phyloP scores from a whole-genome alignment of 1,139 yeast genomes.

The Debaryomycetaceae sp. region DNA sequence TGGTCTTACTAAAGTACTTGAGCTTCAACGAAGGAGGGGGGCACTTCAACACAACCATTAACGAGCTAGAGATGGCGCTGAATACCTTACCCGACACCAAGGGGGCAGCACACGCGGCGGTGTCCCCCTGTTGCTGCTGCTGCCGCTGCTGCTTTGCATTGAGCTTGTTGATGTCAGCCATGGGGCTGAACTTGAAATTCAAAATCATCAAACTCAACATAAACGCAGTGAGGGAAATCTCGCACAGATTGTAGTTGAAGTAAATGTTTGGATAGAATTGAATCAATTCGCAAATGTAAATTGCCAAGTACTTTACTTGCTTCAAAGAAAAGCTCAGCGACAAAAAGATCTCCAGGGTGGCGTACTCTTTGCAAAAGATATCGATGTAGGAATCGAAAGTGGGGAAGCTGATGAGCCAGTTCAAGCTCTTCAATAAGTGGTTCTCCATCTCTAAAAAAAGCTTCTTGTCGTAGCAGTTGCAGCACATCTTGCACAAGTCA shows the following conservation, averaged over 20 bases:
- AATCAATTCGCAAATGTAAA: slow-evolving; percentile 61
- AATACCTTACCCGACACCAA: slow-evolving; percentile 12
- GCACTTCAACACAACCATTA: slow-evolving; percentile 38
- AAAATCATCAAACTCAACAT: slow-evolving; percentile 21
- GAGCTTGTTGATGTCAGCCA: slow-evolving; percentile 5
- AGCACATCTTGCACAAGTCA: slow-evolving; percentile 57
- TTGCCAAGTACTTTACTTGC: slow-evolving; percentile 49
- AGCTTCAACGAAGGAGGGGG: slow-evolving; percentile 44
- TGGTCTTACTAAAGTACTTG: slow-evolving; percentile 37
- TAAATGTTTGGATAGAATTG: slow-evolving; percentile 60
- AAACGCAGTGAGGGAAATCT: slow-evolving; percentile 54
- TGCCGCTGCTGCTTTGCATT: slow-evolving; percentile 4
- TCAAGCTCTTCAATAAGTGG: slow-evolving; percentile 54
- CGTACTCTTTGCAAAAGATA: slow-evolving; percentile 32
- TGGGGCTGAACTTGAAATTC: slow-evolving; percentile 6
- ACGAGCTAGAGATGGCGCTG: slow-evolving; percentile 24
- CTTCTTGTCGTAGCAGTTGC: slow-evolving; percentile 55
- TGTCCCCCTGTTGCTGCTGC: background rate
- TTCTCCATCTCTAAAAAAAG: slow-evolving; percentile 67
- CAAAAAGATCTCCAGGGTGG: slow-evolving; percentile 13
- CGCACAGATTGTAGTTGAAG: slow-evolving; percentile 50
- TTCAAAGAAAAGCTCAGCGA: slow-evolving; percentile 10
- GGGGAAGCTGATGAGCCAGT: slow-evolving; percentile 54
- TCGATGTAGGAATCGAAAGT: slow-evolving; percentile 63
- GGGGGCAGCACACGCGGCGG: background rate